A percentile compares a stretch with the other conserved stretches of the same genome.
Evolutionary conservation across 805 yeast species (phyloP).

Genomic region (Saccharomycopsis sp.): DNA sequence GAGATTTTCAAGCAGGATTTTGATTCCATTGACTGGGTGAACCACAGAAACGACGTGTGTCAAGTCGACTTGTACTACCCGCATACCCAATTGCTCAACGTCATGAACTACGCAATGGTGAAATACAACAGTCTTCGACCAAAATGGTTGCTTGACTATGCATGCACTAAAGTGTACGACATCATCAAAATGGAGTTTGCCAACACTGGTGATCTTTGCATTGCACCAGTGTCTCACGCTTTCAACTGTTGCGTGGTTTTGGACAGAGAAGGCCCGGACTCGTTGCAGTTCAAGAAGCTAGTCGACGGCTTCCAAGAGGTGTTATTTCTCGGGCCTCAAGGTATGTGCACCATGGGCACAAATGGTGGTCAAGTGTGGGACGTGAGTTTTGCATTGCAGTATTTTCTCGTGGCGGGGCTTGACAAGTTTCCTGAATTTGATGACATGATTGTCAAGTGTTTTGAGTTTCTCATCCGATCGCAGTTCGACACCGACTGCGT

Average conservation of each 20-base stretch:
- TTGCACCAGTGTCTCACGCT: slow-evolving; percentile 91
- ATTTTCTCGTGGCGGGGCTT: slow-evolving; percentile 68
- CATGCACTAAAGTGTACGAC: slow-evolving; percentile 47
- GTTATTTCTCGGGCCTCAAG: slow-evolving; percentile 78
- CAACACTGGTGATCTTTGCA: slow-evolving; percentile 74
- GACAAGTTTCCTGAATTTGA: slow-evolving; percentile 61
- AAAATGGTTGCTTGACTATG: slow-evolving; percentile 47
- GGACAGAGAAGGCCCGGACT: slow-evolving; percentile 56
- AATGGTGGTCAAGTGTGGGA: slow-evolving; percentile 99
- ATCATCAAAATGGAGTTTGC: slow-evolving; percentile 62
- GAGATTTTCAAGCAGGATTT: slow-evolving; percentile 70
- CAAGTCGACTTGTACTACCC: slow-evolving; percentile 93
- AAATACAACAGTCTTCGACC: slow-evolving; percentile 75
- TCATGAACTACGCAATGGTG: slow-evolving; percentile 32
- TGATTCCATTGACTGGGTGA: slow-evolving; percentile 55
- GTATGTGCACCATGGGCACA: slow-evolving; percentile 92
- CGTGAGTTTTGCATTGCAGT: slow-evolving; percentile 82
- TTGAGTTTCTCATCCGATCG: slow-evolving; percentile 63
- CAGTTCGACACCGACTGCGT: slow-evolving; percentile 80
- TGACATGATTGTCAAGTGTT: slow-evolving; percentile 54
- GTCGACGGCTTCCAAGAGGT: slow-evolving; percentile 62
- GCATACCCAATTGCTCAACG: slow-evolving; percentile 1
- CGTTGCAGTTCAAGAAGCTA: slow-evolving; percentile 48
- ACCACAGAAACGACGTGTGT: slow-evolving; percentile 76
- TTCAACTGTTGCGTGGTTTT: slow-evolving; percentile 65